phyloP scores from a whole-genome alignment of 306 rosid species.

The Biancaea sappan region DNA sequence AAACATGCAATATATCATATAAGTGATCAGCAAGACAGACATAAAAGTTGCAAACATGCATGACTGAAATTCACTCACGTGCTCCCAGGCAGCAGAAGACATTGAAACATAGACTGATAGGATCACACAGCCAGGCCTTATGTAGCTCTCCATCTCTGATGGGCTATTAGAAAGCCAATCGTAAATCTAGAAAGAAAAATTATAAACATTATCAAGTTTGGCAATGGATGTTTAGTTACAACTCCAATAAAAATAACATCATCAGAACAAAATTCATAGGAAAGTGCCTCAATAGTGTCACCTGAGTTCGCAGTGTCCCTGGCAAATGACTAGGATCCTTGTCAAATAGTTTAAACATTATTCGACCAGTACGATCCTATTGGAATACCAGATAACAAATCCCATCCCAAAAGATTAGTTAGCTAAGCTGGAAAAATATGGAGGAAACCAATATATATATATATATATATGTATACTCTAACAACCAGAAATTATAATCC shows the following conservation, averaged over 20 bases:
- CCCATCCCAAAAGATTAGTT: slow-evolving; percentile 24
- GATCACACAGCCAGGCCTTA: slow-evolving; percentile 92
- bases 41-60: slow-evolving; percentile 16
- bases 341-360: slow-evolving; percentile 80
- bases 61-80: slow-evolving; percentile 54
- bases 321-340: slow-evolving; percentile 94
- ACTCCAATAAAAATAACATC: slow-evolving; percentile 4
- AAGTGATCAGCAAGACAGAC: slow-evolving; percentile 41
- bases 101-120: slow-evolving; percentile 75
- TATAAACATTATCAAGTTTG: neutral
- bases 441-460: neutral
- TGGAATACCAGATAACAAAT: slow-evolving; percentile 23
- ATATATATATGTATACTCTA: neutral
- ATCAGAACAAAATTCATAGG: neutral
- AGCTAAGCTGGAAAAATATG: slow-evolving; percentile 5
- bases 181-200: slow-evolving; percentile 52
- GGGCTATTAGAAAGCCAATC: slow-evolving; percentile 92
- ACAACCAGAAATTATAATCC: slow-evolving; percentile 1
- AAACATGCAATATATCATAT: slow-evolving; percentile 19
- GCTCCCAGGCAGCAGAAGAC: slow-evolving; percentile 79
- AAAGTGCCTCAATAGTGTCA: slow-evolving; percentile 28
- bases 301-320: slow-evolving; percentile 77
- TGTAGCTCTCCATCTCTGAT: slow-evolving; percentile 92
- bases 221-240: neutral
- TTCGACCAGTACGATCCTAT: slow-evolving; percentile 87